Conservation (phyloP, 148 eudicot species). For the Linanthus parryae region DNA sequence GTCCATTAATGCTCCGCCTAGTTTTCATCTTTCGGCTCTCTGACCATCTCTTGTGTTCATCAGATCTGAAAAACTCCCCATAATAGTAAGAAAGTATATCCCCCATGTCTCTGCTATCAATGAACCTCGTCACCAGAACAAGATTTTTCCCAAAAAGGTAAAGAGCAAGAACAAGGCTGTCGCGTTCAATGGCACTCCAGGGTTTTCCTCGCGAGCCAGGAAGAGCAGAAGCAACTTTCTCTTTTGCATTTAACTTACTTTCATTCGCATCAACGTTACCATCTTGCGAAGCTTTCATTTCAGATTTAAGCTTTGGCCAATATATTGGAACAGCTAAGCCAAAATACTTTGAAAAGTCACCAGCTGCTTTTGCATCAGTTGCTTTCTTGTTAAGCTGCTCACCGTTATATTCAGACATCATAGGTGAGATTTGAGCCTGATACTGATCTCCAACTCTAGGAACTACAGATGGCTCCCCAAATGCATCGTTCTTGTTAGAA, state of each 20-base stretch:
- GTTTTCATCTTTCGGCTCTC: constrained; percentile 22
- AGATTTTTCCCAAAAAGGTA: constrained; percentile 14
- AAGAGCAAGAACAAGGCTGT: constrained; percentile 11
- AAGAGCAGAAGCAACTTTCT: neutral
- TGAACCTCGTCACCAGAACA: constrained; percentile 10
- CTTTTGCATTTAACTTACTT: neutral
- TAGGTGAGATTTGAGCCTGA: constrained; percentile 31
- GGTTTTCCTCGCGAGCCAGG: constrained; percentile 7
- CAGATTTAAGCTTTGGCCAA: constrained; percentile 9
- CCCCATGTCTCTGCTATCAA: constrained; percentile 18
- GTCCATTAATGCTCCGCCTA: constrained; percentile 17
- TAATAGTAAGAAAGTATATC: constrained; percentile 29
- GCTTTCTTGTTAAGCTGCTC: neutral
- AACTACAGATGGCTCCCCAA: constrained; percentile 9
- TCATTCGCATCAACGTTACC: neutral
- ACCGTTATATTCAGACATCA: constrained; percentile 11
- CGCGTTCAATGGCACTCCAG: constrained; percentile 12
- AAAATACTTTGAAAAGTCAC: constrained; percentile 1
- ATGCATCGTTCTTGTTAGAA: neutral
- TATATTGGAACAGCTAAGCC: constrained; percentile 24
- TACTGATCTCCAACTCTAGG: constrained; percentile 29
- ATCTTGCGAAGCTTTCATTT: neutral
- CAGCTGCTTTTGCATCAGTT: neutral
- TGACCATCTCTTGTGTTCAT: constrained; percentile 24
- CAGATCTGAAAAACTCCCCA: constrained; percentile 25